Conservation (phyloP, 495 filamentous ascomycete genomes). For the Tuber indicum region DNA sequence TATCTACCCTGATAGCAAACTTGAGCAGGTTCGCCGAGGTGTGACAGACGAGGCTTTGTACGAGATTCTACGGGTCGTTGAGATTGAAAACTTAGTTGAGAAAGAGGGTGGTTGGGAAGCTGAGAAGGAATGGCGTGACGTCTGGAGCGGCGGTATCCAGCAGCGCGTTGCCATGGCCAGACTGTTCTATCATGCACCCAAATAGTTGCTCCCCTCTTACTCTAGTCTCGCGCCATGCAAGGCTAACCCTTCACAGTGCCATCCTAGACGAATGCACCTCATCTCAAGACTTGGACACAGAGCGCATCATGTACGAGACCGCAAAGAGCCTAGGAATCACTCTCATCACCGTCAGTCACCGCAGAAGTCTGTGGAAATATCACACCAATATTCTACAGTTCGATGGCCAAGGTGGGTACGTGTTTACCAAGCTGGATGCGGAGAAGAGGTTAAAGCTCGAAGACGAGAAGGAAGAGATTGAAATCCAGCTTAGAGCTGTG, state of each 20-base stretch:
- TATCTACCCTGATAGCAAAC: conserved; percentile 85
- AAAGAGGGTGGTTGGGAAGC: conserved; percentile 83
- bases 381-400: conserved; percentile 91
- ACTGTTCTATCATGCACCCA: conserved; percentile 88
- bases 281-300: conserved; percentile 84
- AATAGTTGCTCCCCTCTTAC: conserved; percentile 48
- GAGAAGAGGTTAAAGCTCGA: conserved; percentile 77
- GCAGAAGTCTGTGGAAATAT: conserved; percentile 91
- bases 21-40: conserved; percentile 77
- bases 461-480: conserved; percentile 95
- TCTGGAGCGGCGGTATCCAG: conserved; percentile 81
- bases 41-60: conserved; percentile 75
- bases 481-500: conserved; percentile 71
- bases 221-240: background rate
- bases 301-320: conserved; percentile 93
- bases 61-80: conserved; percentile 67
- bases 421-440: conserved; percentile 87
- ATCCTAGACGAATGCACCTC: conserved; percentile 97
- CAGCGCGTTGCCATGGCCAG: conserved; percentile 97
- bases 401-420: conserved; percentile 83
- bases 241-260: conserved; percentile 48
- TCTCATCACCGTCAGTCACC: conserved; percentile 89
- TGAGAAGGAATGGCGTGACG: conserved; percentile 92
- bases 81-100: conserved; percentile 76
- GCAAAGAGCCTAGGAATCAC: conserved; percentile 88